phyloP scores from a whole-genome alignment of 2,329 filamentous ascomycete genomes.

The Alternaria metachromatica region DNA sequence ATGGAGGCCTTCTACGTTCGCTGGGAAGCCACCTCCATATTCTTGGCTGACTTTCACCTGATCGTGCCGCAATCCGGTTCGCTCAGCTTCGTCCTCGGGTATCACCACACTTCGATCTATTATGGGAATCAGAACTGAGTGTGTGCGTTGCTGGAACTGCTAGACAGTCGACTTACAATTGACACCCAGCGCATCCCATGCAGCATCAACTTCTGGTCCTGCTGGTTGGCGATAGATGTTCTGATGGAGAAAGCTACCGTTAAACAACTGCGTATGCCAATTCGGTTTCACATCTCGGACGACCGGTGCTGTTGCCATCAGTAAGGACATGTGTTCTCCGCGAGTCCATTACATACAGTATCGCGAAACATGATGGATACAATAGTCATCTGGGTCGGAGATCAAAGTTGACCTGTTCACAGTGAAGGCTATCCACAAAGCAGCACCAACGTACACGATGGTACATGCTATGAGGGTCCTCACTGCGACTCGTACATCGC shows the following conservation, averaged over 20 bases:
- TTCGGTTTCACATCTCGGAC: slow-evolving; percentile 51
- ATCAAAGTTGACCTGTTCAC: slow-evolving; percentile 17
- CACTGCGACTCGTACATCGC: slow-evolving; percentile 13
- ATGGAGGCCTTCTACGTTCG: slow-evolving; percentile 65
- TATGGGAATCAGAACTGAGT: not conserved
- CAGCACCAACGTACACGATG: slow-evolving; percentile 24
- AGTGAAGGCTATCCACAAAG: slow-evolving; percentile 23
- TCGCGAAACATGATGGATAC: slow-evolving; percentile 36
- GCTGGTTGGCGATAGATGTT: slow-evolving; percentile 60
- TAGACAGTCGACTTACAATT: slow-evolving; percentile 52
- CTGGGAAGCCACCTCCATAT: slow-evolving; percentile 65
- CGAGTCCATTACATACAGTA: slow-evolving; percentile 32
- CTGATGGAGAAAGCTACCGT: slow-evolving; percentile 64
- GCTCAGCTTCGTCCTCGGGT: slow-evolving; percentile 55
- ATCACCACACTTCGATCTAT: slow-evolving; percentile 54
- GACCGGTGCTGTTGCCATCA: slow-evolving; percentile 35
- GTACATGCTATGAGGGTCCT: slow-evolving; percentile 25
- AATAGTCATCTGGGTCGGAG: slow-evolving; percentile 31
- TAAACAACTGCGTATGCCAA: slow-evolving; percentile 57
- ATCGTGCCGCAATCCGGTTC: slow-evolving; percentile 59
- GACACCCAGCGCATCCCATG: slow-evolving; percentile 61
- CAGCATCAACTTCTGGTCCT: slow-evolving; percentile 62
- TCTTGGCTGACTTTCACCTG: slow-evolving; percentile 63
- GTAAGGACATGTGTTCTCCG: not conserved
- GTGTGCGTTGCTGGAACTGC: not conserved